Percentiles rank a stretch among this genome's conserved stretches.
Conservation (phyloP, 148 eudicot genomes). For the Rhododendron mucronatum region DNA sequence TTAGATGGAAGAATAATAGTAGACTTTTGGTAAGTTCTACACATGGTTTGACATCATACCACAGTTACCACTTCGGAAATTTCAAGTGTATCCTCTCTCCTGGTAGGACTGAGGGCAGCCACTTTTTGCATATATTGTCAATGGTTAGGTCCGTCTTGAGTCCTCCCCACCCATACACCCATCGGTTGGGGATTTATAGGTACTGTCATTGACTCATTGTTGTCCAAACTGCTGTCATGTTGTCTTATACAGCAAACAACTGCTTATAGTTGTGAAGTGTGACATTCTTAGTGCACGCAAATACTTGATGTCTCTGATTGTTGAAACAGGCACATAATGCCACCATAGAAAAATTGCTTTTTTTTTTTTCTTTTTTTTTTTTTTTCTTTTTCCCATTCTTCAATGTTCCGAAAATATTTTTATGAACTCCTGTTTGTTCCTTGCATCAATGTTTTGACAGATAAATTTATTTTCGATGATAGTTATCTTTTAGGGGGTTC, state of each 20-base stretch:
- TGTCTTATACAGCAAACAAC: neutral
- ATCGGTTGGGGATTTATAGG: neutral
- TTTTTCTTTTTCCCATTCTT: neutral
- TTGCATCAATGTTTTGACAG: neutral
- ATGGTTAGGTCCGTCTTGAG: no score
- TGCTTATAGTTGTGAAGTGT: neutral
- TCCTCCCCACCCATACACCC: neutral
- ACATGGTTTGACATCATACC: neutral
- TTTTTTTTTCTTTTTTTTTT: no score
- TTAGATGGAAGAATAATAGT: neutral
- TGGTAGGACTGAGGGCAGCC: neutral
- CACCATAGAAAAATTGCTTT: neutral
- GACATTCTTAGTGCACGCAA: neutral
- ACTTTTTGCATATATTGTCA: neutral
- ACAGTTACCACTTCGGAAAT: neutral
- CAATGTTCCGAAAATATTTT: neutral
- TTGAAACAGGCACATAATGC: neutral
- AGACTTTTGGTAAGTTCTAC: neutral
- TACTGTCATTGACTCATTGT: neutral
- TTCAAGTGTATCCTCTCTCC: neutral
- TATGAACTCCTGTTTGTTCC: neutral
- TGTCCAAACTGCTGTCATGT: neutral
- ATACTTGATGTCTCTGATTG: neutral
- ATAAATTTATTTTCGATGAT: neutral
- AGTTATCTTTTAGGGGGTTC: neutral